Evolutionary conservation across 306 rosid genomes (phyloP), one percentile per base, ranked within the genome.

Genomic region (Glycine soja): DNA sequence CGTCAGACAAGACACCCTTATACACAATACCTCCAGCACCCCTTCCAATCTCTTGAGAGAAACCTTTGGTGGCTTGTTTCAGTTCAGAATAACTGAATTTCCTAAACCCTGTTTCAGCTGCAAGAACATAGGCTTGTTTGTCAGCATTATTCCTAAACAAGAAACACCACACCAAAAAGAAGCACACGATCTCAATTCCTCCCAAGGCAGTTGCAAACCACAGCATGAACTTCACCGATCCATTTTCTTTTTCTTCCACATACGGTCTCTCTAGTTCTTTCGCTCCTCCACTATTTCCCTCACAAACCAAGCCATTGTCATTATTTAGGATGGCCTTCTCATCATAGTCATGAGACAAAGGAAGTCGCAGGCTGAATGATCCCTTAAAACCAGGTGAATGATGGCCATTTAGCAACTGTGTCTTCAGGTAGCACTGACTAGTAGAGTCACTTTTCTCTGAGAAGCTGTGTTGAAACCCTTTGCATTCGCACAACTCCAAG

Each of bases 181-280:
- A 10, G 52, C 83, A 58, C 46, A 79, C 6, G 0, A 70, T 3
- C 70, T 79, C 72, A 15, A 79, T 6, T n/a, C 72, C 77, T n/a
- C 83, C 83, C 43, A 79, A 79, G 30, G 10, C 77, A 79, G 16
- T 47, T 0, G 83, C 83, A 59, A 79, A 70, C 83, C 62, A 18
- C 42, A 71, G 46, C 78, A 71, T 59, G 16, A 80, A 61, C 56
- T 50, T 71, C 46, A 80, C 36, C 0, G 72, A 61, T 8, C 46
- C 72, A 34, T 80, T 80, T 71, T 80, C 78, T 8, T 71, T 61
- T 3, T 3, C 76, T 10, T 59, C 24, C 10, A 59, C 0, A 6
- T 80, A 61, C 8, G 16, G 12, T 48, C 83, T 71, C 1, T 15
- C 7, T 0, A 71, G 34, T 12, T 1, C 40, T 71, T 34, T 3